phyloP scores from a whole-genome alignment of 768 basidiomycete species.

The Boletus sp. region DNA sequence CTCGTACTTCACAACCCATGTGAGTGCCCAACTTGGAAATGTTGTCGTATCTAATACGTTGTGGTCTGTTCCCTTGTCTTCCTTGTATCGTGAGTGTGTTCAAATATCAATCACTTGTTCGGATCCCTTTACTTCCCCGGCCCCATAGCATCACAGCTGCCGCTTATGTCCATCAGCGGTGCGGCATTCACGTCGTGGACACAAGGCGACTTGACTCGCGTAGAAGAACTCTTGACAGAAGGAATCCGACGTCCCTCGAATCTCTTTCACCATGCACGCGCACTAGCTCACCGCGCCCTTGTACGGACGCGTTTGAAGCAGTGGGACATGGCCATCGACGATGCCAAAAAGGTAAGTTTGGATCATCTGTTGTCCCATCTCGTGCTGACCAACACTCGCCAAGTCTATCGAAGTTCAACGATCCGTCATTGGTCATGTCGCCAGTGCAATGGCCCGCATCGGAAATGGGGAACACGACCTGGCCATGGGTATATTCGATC shows the following conservation, averaged over 20 bases:
- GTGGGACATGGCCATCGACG: background rate
- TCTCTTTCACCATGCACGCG: background rate
- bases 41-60: background rate
- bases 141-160: background rate
- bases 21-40: background rate
- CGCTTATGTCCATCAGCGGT: background rate
- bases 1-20: background rate
- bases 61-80: no score
- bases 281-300: constrained; percentile 3
- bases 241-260: background rate
- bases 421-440: constrained; percentile 13
- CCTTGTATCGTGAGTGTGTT: background rate
- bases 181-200: background rate
- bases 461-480: background rate
- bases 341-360: constrained; percentile 1
- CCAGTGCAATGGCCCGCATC: background rate
- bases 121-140: background rate
- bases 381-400: background rate
- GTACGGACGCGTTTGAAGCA: background rate
- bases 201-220: background rate
- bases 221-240: constrained; percentile 1
- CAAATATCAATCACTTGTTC: no score
- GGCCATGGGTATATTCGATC: constrained; percentile 7
- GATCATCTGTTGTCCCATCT: fast-evolving
- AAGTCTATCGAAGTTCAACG: constrained; percentile 9